Percentiles rank a stretch among this genome's conserved stretches.
phyloP scores from a whole-genome alignment of 352 stramenopile genomes.

The Phytophthora cajani region DNA sequence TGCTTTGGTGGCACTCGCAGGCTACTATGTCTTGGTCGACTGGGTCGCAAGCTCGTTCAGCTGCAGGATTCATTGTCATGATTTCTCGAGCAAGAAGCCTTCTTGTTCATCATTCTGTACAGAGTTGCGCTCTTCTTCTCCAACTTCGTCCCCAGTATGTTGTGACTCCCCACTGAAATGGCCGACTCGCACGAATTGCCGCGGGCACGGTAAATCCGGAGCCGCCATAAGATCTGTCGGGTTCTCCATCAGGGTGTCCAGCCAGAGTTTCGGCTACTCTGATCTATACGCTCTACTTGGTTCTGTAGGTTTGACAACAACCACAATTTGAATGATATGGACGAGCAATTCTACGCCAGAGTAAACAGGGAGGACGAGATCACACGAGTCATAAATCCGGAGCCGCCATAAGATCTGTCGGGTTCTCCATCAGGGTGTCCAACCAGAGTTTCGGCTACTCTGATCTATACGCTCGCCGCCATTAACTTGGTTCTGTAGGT shows the following conservation, averaged over 20 bases:
- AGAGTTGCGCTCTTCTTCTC: no score
- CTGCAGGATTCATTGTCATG: no score
- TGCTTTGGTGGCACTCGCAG: slow-evolving; percentile 55
- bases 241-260: slow-evolving; percentile 20
- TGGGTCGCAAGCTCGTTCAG: no score
- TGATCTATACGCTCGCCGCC: slow-evolving; percentile 37
- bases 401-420: slow-evolving; percentile 22
- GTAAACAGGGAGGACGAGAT: slow-evolving; percentile 17
- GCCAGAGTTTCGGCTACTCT: slow-evolving; percentile 18
- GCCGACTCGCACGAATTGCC: slow-evolving; percentile 62
- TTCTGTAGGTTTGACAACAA: slow-evolving; percentile 45
- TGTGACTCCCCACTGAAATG: no score
- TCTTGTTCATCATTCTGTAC: no score
- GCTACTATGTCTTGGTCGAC: slow-evolving; percentile 73
- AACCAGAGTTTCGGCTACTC: slow-evolving; percentile 20
- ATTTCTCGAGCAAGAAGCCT: no score
- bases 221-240: slow-evolving; percentile 22
- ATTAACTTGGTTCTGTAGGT: slow-evolving; percentile 68
- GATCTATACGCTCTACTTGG: slow-evolving; percentile 41
- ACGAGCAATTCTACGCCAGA: slow-evolving; percentile 48
- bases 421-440: slow-evolving; percentile 19
- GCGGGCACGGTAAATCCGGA: slow-evolving; percentile 54
- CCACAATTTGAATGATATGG: slow-evolving; percentile 48
- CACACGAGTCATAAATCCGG: no score
- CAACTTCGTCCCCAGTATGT: no score